These are phyloP conservation scores for Ambrosia hybrid DNA, from an alignment of 140 eudicot genomes.

Conservation along the genomic window DNA sequence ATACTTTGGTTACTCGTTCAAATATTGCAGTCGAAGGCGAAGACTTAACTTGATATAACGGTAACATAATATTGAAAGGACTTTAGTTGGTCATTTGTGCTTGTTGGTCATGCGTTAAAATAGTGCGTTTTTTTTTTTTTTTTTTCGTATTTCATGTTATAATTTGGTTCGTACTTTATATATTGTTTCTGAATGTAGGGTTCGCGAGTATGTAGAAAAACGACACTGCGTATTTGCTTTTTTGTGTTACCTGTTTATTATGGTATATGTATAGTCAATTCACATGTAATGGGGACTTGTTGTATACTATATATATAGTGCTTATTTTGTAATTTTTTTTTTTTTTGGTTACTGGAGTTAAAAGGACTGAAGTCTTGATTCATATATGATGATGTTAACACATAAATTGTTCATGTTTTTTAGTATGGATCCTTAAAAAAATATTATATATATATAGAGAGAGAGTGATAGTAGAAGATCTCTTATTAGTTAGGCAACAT, in stretches of 20 bases:
- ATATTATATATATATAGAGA: too few relatives aligned
- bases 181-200: not conserved
- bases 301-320: not conserved
- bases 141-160: not conserved
- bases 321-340: too few relatives aligned
- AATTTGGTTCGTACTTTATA: conserved; percentile 2
- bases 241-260: conserved; percentile 7
- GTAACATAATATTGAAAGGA: conserved; percentile 8
- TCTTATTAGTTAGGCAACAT: too few relatives aligned
- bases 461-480: too few relatives aligned
- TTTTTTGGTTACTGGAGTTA: too few relatives aligned
- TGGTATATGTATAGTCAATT: conserved; percentile 14
- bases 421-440: too few relatives aligned
- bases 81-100: not conserved
- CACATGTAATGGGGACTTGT: conserved; percentile 13
- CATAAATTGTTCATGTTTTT: not conserved
- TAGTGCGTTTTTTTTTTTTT: too few relatives aligned
- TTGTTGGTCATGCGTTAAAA: conserved; percentile 9
- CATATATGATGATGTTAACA: too few relatives aligned
- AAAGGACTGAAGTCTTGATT: too few relatives aligned
- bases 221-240: not conserved
- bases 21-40: conserved; percentile 63
- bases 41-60: conserved; percentile 16
- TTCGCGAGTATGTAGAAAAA: conserved; percentile 2
- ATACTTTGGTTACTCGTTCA: conserved; percentile 91